Base-by-base conservation (phyloP, 768 basidiomycete species). In the Chiua virens region DNA sequence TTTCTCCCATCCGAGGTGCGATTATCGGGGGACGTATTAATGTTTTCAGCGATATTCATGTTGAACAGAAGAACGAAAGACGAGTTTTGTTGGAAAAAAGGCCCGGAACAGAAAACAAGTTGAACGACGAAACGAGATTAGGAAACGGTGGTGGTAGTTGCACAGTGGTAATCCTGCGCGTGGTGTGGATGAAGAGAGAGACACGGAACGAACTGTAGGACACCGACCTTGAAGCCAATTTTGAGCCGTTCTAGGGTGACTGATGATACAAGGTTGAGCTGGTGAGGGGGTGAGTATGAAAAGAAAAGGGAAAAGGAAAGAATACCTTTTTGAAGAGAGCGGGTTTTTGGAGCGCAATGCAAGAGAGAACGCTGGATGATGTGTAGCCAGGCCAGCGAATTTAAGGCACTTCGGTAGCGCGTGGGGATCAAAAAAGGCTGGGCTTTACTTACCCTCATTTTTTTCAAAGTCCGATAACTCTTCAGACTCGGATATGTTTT, bases 31-130 rank as follows among this genome's bases (percentile, higher is more conserved):
- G 83, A 78, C 68, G 78, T 73, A 74, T 72, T 86, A 83, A 81
- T 80, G 71, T 83, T 82, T 75, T 89, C 83, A 73, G 75, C 73
- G 71, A 75, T 73, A 72, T 81, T 86, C 89, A 90, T 89, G 79
- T 79, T 76, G 66, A 67, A 57, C 57, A 73, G 65, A 65, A 73
- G 71, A 68, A 63, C 61, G 60, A 65, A 62, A 58, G 72, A 67
- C 63, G 71, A 72, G 71, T 79, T 79, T 84, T 80, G 73, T 74
- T 75, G 71, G 44, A 71, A 71, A 68, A 73, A 75, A 55, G 49
- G 58, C 70, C 74, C 79, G 58, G 59, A 77, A 82, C 71, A 77
- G 78, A 77, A 76, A 76, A 75, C 72, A 73, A 71, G 77, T 73
- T 66, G 68, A 68, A 65, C 69, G 69, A 72, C 73, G 72, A 72